A percentile compares a stretch with the other conserved stretches of the same genome.
phyloP scores from a whole-genome alignment of 352 stramenopile species.

The Globisporangium canariense region DNA sequence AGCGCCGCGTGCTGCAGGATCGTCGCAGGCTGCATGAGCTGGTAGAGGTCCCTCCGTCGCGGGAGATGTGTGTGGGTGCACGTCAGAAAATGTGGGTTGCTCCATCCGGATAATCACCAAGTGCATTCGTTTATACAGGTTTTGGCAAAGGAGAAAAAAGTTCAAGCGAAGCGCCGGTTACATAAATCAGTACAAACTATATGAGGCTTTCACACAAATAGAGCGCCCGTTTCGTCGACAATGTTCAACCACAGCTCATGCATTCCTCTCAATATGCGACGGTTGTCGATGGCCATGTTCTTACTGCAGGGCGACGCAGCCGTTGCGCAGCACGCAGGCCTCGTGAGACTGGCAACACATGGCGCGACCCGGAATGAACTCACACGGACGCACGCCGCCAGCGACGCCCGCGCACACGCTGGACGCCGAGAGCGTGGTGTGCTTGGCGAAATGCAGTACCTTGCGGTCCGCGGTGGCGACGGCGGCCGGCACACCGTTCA shows the following conservation, averaged over 20 bases:
- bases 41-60: background rate
- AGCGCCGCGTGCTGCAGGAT: conserved; percentile 35
- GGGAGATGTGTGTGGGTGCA: background rate
- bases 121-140: background rate
- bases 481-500: conserved; percentile 38
- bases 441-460: conserved; percentile 46
- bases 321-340: conserved; percentile 58
- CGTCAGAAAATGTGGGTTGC: background rate
- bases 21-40: conserved; percentile 21
- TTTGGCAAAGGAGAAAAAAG: background rate
- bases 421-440: conserved; percentile 31
- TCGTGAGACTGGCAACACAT: conserved; percentile 77
- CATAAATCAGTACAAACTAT: background rate
- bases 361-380: conserved; percentile 55
- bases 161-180: background rate
- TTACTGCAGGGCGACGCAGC: conserved; percentile 39
- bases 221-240: background rate
- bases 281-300: background rate
- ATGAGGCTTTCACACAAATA: background rate
- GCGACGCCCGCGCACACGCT: conserved; percentile 32
- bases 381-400: conserved; percentile 47
- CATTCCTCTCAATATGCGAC: background rate
- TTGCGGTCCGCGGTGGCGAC: conserved; percentile 43
- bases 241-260: background rate
- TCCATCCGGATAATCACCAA: background rate